A percentile compares a stretch with the other conserved stretches of the same genome.
Conservation (phyloP, 176 grass and related monocot genomes). For the Metroxylon sagu region DNA sequence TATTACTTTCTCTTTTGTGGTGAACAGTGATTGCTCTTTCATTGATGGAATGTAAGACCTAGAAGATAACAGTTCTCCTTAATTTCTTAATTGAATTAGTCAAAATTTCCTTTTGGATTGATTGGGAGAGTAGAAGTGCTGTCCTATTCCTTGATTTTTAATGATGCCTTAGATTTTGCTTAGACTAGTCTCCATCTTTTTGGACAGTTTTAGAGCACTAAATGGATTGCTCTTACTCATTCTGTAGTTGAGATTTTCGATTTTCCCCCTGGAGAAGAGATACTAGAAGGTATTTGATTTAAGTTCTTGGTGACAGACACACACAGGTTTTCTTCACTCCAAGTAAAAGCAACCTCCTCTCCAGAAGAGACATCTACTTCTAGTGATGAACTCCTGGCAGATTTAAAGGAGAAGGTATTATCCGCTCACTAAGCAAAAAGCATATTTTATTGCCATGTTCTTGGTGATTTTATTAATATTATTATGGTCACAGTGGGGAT, state of each 20-base stretch:
- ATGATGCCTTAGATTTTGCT: no score
- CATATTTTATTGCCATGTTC: not conserved
- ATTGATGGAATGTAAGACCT: no score
- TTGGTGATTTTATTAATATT: not conserved
- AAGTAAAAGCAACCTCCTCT: constrained; percentile 46
- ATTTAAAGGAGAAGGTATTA: constrained; percentile 75
- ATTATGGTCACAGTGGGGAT: constrained; percentile 63
- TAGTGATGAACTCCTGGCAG: constrained; percentile 59
- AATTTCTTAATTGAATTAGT: no score
- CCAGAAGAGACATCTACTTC: constrained; percentile 72
- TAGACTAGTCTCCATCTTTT: constrained; percentile 7
- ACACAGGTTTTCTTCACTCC: constrained; percentile 49
- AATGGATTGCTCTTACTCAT: no score
- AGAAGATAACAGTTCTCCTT: no score
- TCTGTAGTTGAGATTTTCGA: constrained; percentile 21
- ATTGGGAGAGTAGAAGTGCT: no score
- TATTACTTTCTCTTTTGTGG: no score
- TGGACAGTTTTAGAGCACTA: no score
- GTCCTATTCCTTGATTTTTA: no score
- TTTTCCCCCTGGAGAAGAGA: not conserved
- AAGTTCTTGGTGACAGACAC: constrained; percentile 23
- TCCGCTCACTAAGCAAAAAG: not conserved
- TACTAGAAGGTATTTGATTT: not conserved
- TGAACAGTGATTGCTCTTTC: no score
- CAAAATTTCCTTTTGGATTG: no score